phyloP scores from a whole-genome alignment of 208 protist genomes.

The Acanthamoeba divionensis region DNA sequence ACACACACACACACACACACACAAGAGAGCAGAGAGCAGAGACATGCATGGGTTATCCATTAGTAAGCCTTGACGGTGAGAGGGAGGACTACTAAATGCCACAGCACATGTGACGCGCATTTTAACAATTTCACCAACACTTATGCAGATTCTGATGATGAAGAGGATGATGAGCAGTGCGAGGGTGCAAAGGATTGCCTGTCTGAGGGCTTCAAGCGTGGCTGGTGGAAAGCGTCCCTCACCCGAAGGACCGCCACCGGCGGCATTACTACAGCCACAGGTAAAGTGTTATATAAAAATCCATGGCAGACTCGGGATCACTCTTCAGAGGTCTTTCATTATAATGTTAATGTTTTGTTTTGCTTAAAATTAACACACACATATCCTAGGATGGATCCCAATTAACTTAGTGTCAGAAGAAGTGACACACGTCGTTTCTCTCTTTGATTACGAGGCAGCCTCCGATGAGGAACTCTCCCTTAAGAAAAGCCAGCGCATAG shows the following conservation, averaged over 20 bases:
- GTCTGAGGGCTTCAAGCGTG: neutral
- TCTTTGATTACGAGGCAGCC: conserved; percentile 28
- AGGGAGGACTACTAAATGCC: no score
- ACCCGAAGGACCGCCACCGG: conserved; percentile 24
- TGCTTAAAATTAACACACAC: no score
- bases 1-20: no score
- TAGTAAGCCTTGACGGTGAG: no score
- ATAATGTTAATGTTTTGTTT: no score
- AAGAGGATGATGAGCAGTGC: neutral
- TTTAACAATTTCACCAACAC: no score
- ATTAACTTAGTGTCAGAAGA: conserved; percentile 25
- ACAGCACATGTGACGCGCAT: no score
- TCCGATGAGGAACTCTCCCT: conserved; percentile 33
- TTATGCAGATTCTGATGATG: neutral
- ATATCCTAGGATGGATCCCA: neutral
- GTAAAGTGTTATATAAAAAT: neutral
- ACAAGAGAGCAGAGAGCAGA: no score
- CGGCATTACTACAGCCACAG: neutral
- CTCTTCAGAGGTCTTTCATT: no score
- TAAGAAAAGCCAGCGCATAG: conserved; percentile 35
- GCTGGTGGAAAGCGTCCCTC: conserved; percentile 15
- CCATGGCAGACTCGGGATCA: no score
- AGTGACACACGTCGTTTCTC: neutral
- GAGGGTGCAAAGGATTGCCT: neutral
- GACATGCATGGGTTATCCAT: no score